Evolutionary conservation across 2,329 filamentous ascomycete species (phyloP).

Genomic region (Aspergillus sp.): DNA sequence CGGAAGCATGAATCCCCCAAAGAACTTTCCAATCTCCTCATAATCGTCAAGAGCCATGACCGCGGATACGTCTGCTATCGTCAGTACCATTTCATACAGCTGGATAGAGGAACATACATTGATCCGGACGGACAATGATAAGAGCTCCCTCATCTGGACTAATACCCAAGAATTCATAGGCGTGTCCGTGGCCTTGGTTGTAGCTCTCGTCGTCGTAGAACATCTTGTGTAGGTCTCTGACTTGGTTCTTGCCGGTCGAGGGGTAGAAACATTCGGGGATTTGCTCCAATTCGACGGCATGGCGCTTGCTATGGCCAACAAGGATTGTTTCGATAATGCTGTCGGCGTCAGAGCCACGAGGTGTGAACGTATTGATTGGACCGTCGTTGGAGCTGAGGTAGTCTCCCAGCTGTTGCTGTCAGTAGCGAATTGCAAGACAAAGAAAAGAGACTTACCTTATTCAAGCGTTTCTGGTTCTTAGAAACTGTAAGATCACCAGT

Average conservation of each 20-base stretch:
- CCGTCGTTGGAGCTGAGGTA: constrained; percentile 37
- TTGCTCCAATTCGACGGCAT: constrained; percentile 44
- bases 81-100: neutral
- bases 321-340: constrained; percentile 53
- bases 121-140: constrained; percentile 55
- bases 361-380: constrained; percentile 40
- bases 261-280: constrained; percentile 55
- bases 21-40: constrained; percentile 28
- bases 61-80: constrained; percentile 32
- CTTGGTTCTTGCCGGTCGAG: constrained; percentile 48
- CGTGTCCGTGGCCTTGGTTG: constrained; percentile 50
- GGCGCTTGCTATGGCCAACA: constrained; percentile 45
- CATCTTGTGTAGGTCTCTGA: constrained; percentile 53
- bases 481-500: constrained; percentile 36
- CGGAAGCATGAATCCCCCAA: constrained; percentile 25
- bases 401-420: constrained; percentile 26
- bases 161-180: constrained; percentile 52
- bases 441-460: constrained; percentile 26
- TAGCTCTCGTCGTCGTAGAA: constrained; percentile 53
- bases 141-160: constrained; percentile 41
- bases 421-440: neutral
- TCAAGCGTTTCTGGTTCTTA: constrained; percentile 22
- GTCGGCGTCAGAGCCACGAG: constrained; percentile 40
- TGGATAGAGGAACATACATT: constrained; percentile 37
- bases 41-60: constrained; percentile 28